Conservation (phyloP, 2,329 filamentous ascomycete genomes). For the Penicillium sp. region DNA sequence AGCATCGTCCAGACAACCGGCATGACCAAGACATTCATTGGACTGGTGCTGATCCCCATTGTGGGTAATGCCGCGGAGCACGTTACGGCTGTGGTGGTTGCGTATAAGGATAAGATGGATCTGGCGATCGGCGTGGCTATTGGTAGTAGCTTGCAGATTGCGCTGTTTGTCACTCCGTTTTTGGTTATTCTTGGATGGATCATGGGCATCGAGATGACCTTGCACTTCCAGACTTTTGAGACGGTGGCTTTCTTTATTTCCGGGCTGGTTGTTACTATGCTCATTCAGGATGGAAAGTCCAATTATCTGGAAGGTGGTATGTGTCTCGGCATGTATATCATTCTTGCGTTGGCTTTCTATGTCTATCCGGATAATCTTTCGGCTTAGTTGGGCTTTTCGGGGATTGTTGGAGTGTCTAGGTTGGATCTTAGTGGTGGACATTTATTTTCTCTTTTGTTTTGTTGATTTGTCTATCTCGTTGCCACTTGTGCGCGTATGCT, state of each 20-base stretch:
- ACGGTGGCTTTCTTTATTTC: constrained; percentile 74
- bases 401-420: neutral
- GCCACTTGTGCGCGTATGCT: neutral
- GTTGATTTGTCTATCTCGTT: neutral
- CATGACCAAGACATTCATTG: constrained; percentile 77
- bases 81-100: constrained; percentile 75
- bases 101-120: constrained; percentile 66
- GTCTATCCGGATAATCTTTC: constrained; percentile 46
- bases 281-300: constrained; percentile 75
- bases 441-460: neutral
- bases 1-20: constrained; percentile 64
- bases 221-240: constrained; percentile 77
- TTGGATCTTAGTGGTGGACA: neutral
- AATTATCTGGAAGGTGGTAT: constrained; percentile 82
- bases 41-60: constrained; percentile 73
- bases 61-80: constrained; percentile 79
- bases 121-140: constrained; percentile 74
- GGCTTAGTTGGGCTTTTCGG: neutral
- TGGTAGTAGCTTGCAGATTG: constrained; percentile 78
- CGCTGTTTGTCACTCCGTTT: constrained; percentile 74
- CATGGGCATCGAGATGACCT: constrained; percentile 66
- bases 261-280: constrained; percentile 67
- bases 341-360: constrained; percentile 48
- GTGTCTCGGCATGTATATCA: constrained; percentile 55
- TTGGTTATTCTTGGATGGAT: constrained; percentile 78